Evolutionary conservation across 257 asterid genomes (phyloP), one percentile per base, ranked within the genome.

Genomic region (Scutellaria minor): DNA sequence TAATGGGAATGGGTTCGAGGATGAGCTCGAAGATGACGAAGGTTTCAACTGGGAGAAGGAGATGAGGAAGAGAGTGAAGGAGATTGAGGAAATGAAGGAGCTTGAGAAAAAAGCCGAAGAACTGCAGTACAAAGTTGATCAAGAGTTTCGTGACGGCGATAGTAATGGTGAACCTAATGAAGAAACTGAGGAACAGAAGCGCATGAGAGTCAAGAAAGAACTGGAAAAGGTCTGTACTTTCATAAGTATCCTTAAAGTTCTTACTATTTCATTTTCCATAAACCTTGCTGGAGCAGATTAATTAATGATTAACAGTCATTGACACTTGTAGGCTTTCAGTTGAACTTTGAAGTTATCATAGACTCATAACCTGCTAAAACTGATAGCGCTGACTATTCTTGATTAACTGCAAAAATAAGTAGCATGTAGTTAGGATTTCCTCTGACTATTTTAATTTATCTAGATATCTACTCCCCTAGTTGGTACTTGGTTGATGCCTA

Each of bases 61-160:
- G 83, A 89, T 91, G 96, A 91, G 91, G 88, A 86, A 71, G 86
- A 87, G 94, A 80, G 95, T 87, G 20, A 86, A 89, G 81, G 96
- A 93, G 72, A 69, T 89, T 56, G 96, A 93, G 71, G 98, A 89
- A 65, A 91, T 84, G 94, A 84, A 74, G 80, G 98, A 91, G 84
- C 59, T 91, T 81, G 98, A 89, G 80, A 89, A 83, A 78, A 91
- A 84, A 79, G 98, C 97, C 3, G 98, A 91, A 72, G 98, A 93
- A 70, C 76, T 91, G 84, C 96, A 87, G 85, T 80, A 80, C 63
- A 74, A 58, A 68, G 86, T 85, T 55, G 97, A 86, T 62, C 82
- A 83, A 62, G 97, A 89, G 71, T 79, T 69, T 63, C 78, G 39
- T 40, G 85, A 64, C 10, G 79, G 76, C 7, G 83, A 60, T 14